Base-by-base conservation (phyloP, 2,329 filamentous ascomycete species). In the Coniochaeta sp. region DNA sequence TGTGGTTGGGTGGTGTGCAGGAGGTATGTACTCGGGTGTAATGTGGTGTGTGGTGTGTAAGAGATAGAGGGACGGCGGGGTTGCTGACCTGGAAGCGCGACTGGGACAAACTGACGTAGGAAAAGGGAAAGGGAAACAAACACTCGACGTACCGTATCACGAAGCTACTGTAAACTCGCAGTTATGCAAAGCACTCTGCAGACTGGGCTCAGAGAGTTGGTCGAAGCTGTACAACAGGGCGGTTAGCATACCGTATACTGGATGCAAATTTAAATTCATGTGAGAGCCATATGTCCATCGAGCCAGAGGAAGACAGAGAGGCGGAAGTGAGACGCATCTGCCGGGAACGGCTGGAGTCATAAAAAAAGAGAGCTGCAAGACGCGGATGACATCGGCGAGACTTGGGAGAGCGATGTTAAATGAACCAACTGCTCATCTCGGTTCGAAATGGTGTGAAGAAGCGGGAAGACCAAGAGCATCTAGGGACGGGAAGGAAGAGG, bases 381-480 rank as follows among this genome's bases (percentile, higher is more conserved):
- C 14, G 20, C 12, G 26, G 14, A 47, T 31, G 45, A 31, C 26
- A 47, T 47, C 14, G 28, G 28, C 24, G 24, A 47, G 45, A 18
- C 22, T 22, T 28, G 18, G 45, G n/a, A 47, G 42, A 18, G 16
- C 26, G 26, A 47, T 8, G 30, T 18, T 14, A 31, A 47, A 30
- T 31, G 16, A 45, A 53, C 24, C 33, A 45, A 31, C 18, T 53
- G 22, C 42, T 46, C 35, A 26, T 20, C 31, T 32, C 18, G 32
- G 33, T 40, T 49, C 33, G 52, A 46, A 28, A 51, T 52, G 57
- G 50, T 55, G 54, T 60, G 59, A 52, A 57, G 56, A 35, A 35
- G 52, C 53, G 53, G 52, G 53, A 53, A 50, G n/a, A 49, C 50
- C 53, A 53, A 55, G 50, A 53, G 57, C 54, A 46, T 57, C 52